Evolutionary conservation across 345 rosid genomes (phyloP), one percentile per base, ranked within the genome.

Genomic region (Adansonia digitata): DNA sequence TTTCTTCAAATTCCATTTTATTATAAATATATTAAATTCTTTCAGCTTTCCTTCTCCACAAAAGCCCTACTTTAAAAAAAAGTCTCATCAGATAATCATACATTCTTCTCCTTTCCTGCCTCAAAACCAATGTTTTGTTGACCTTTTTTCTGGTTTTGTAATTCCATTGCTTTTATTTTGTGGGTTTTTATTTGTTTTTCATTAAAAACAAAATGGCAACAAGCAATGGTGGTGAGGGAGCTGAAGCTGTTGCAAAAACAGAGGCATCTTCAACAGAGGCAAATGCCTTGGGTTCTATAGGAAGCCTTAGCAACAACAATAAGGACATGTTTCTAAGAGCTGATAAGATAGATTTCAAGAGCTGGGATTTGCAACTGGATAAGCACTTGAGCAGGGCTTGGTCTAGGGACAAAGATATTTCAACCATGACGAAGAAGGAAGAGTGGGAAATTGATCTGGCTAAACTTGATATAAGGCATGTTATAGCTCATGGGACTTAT

Each of bases 391-490:
- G 89, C 82, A 80, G 77, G 83, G 92, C 84, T 77, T 91, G 91
- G 88, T 87, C 96, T 9, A 82, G 77, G 61, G 88, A 81, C 15
- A 66, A 60, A 6, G 86, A 80, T 39, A 52, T 34, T 40, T 78
- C 77, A 49, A 37, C 79, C 10, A 15, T 20, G 12, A 77, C 75
- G 69, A 82, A 87, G 61, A 86, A 75, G 71, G 97, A 93, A 78
- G 94, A 88, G 40, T 95, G 97, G 97, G 97, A 92, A 74, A 90
- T 92, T 53, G 93, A 92, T 74, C 81, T 88, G 75, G 82, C 90
- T 27, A 88, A 88, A 60, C 85, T 90, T 72, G 91, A 90, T 18
- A 78, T 92, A 43, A 90, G 79, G 71, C 82, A 85, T 63, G 94
- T 82, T 78, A 72, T 92, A 48, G 94, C 94, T 39, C 83, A 83